Percentiles rank a stretch among this genome's conserved stretches.
Conservation (phyloP, 2,329 filamentous ascomycete genomes). For the Colletotrichum costaricense region DNA sequence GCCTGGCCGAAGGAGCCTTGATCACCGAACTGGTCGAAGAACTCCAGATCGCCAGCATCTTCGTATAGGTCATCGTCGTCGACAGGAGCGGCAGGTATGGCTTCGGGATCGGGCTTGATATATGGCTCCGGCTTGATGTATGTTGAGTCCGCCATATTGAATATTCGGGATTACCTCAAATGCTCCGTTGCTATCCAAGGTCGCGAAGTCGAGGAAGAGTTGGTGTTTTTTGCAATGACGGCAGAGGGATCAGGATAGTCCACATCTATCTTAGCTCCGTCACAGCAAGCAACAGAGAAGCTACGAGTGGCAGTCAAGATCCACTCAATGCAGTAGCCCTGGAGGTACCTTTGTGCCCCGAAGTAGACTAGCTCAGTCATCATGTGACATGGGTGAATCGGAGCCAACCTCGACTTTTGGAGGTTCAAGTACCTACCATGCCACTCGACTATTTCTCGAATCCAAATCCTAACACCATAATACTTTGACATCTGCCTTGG, state of each 20-base stretch:
- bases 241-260: background rate
- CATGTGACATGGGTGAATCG: slow-evolving; percentile 14
- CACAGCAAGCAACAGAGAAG: background rate
- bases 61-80: slow-evolving; percentile 77
- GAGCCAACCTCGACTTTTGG: background rate
- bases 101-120: slow-evolving; percentile 64
- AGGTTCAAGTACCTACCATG: background rate
- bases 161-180: background rate
- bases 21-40: slow-evolving; percentile 57
- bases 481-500: background rate
- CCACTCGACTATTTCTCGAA: background rate
- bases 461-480: too few species aligned
- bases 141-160: slow-evolving; percentile 32
- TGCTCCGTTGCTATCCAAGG: background rate
- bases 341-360: background rate
- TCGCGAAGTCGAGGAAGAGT: background rate
- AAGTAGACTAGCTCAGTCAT: background rate
- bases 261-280: background rate
- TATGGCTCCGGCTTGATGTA: slow-evolving; percentile 44
- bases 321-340: background rate
- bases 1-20: slow-evolving; percentile 36
- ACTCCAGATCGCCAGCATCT: slow-evolving; percentile 67
- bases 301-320: background rate
- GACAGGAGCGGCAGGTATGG: slow-evolving; percentile 52
- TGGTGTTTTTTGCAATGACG: slow-evolving; percentile 16